Evolutionary conservation across 2,329 filamentous ascomycete genomes (phyloP), one percentile per base, ranked within the genome.

Genomic region (Fusarium temperatum): DNA sequence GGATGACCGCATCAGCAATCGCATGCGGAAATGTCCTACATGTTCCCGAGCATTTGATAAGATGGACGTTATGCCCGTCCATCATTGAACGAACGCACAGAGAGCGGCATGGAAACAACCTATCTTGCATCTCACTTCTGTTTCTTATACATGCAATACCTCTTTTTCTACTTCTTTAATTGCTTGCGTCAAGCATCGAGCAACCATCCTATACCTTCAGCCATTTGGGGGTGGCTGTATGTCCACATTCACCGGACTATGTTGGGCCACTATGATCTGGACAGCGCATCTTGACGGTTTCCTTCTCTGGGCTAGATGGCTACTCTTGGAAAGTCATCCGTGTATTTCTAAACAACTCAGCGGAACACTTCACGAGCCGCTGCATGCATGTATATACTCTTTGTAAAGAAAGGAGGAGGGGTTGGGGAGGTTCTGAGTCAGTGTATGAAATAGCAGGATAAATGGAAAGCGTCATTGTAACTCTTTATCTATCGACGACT

Each of bases 11-110:
- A 91, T 98, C 70, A 91, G 90, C 51, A 97, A 96, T 79, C 93
- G 96, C 41, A 95, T 96, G 84, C 90, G 96, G 75, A 98, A 98
- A 83, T 99, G 96, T 80, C 96, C 96, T 6, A 96, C 94, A 77
- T 99, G 97, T 86, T 94, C 93, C 78, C 93, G 93, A 83, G 91
- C 94, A 8, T 99, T 99, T 81, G 96, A 97, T 78, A 93, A 91
- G 81, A 93, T 93, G 83, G 96, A 99, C 81, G 91, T 94, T 70
- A 97, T 98, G 94, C 84, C 88, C 28, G 89, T 91, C 56, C 90
- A 93, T 80, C 83, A 84, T 71, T 85, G 76, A 78, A 53, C 44
- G 45, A 78, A 53, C 38, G 42, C 42, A 55, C 38, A 26, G 35
- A 56, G 35, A 30, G 15, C 42, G 36, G 39, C 30, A 62, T n/a